phyloP scores from a whole-genome alignment of 805 yeast species.

The Blastobotrys attinorum region DNA sequence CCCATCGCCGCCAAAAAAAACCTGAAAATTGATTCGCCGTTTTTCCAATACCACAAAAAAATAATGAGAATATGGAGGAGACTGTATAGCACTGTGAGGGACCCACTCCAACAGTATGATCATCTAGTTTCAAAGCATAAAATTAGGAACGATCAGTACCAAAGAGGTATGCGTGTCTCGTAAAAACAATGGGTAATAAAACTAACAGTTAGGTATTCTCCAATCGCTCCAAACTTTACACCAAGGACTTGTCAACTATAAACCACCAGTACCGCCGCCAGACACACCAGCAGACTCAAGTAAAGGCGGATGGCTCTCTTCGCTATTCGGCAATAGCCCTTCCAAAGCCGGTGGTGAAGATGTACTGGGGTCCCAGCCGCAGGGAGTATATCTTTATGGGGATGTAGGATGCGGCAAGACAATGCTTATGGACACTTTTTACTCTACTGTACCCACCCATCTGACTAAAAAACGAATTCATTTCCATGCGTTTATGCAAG shows the following conservation, averaged over 20 bases:
- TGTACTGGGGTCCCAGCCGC: slow-evolving; percentile 40
- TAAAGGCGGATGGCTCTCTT: neutral
- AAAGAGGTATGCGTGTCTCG: slow-evolving; percentile 59
- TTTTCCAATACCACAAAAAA: too few species aligned
- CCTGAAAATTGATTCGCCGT: too few species aligned
- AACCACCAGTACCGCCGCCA: slow-evolving; percentile 66
- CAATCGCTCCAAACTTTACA: slow-evolving; percentile 37
- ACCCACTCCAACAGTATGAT: slow-evolving; percentile 30
- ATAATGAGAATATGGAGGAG: neutral
- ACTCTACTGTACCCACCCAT: slow-evolving; percentile 70
- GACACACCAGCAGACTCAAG: slow-evolving; percentile 33
- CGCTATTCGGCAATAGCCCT: slow-evolving; percentile 7
- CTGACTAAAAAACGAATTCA: slow-evolving; percentile 77
- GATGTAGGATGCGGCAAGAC: slow-evolving; percentile 99
- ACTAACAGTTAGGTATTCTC: neutral
- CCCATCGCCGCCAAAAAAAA: too few species aligned
- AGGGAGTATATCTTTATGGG: slow-evolving; percentile 88
- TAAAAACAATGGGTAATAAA: slow-evolving; percentile 34
- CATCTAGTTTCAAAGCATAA: slow-evolving; percentile 24
- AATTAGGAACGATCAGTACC: slow-evolving; percentile 65
- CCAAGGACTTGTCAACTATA: slow-evolving; percentile 40
- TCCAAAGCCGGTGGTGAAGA: slow-evolving; percentile 3
- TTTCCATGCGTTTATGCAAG: slow-evolving; percentile 96
- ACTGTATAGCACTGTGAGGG: neutral
- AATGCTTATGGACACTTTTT: slow-evolving; percentile 95